Percentiles rank a stretch among this genome's conserved stretches.
Conservation (phyloP, 257 asterid genomes). For the Primulina eburnea region DNA sequence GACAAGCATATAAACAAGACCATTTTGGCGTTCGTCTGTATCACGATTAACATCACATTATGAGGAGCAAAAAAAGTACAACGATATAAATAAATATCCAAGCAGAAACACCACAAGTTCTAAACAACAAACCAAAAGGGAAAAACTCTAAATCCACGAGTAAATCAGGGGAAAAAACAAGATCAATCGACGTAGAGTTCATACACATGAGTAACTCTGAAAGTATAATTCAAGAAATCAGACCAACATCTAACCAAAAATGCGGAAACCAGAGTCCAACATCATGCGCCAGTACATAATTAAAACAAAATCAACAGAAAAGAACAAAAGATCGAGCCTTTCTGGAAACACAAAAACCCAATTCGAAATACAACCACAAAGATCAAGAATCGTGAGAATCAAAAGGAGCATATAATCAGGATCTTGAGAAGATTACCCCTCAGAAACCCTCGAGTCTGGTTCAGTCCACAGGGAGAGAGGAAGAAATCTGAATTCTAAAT, state of each 20-base stretch:
- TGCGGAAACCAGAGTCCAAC: slow-evolving; percentile 31
- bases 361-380: slow-evolving; percentile 20
- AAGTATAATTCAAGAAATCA: slow-evolving; percentile 26
- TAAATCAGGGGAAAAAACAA: not conserved
- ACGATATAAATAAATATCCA: slow-evolving; percentile 1
- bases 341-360: slow-evolving; percentile 14
- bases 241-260: slow-evolving; percentile 32
- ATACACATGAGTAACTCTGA: slow-evolving; percentile 19
- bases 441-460: slow-evolving; percentile 34
- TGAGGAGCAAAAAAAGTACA: slow-evolving; percentile 14
- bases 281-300: slow-evolving; percentile 30
- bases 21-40: not conserved
- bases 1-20: not conserved
- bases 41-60: slow-evolving; percentile 4
- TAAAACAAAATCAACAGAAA: slow-evolving; percentile 26
- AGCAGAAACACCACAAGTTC: slow-evolving; percentile 1
- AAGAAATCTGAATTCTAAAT: slow-evolving; percentile 16
- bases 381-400: slow-evolving; percentile 34
- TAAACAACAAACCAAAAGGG: not conserved
- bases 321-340: slow-evolving; percentile 42
- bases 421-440: slow-evolving; percentile 25
- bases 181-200: slow-evolving; percentile 6
- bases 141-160: slow-evolving; percentile 10
- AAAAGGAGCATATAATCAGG: slow-evolving; percentile 8
- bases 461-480: slow-evolving; percentile 36